Base-by-base conservation (phyloP, 805 yeast genomes). In the Tetrapisispora taiwanensis region DNA sequence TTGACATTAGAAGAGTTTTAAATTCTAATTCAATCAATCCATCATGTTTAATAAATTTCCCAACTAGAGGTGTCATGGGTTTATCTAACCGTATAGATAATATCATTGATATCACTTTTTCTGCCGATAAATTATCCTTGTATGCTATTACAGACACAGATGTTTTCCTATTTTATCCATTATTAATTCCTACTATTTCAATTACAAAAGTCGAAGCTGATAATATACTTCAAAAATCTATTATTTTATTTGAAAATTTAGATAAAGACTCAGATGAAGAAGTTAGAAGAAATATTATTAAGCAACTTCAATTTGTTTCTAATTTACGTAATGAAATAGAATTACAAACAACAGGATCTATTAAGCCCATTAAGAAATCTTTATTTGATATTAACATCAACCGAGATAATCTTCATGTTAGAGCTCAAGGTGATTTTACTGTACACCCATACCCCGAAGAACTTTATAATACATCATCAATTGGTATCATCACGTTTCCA, bases 131-230 rank as follows among this genome's bases (percentile, higher is more conserved):
- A 3, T 52, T 81, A 42, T 71, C 84, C 0, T 60, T 83, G 18
- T 78, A 73, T 52, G 55, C 80, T 8, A 52, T 78, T 42, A 82
- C 77, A 43, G 78, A 81, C 15, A 56, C 58, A 13, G 84, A 82
- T 49, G 47, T 84, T 1, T 80, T 72, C 52, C 66, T 73, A 1
- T 62, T 83, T 3, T 76, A 73, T 49, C 92, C 92, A n/a, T 80
- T 79, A 56, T 52, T 75, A 18, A 86, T 89, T 0, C 33, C 50
- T 8, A 36, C 31, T 9, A 26, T 55, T 7, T 26, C 35, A 7
- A 24, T 55, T 10, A 22, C 36, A 7, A 27, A 42, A 27, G 47
- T 57, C 1, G 58, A 66, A 22, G 51, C 77, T 24, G 62, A 66
- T 1, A 44, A 48, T 0, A 44, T 59, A 13, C 45, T 64, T 22